phyloP scores from a whole-genome alignment of 176 grass and related monocot species.

The Hsuehochloa calcarea region DNA sequence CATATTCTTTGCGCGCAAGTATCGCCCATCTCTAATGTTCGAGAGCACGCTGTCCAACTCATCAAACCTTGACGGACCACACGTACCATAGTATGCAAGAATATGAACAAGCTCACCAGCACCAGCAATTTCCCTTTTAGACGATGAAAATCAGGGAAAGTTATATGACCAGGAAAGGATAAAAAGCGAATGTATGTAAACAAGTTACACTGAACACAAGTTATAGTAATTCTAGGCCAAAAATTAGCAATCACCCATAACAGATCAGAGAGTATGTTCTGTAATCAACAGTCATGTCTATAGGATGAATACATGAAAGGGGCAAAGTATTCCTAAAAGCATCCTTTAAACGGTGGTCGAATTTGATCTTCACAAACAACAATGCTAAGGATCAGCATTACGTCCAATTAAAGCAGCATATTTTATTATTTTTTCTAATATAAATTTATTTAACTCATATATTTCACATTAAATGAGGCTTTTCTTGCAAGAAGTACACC shows the following conservation, averaged over 20 bases:
- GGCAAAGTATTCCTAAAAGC: not conserved
- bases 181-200: conserved; percentile 18
- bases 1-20: conserved; percentile 80
- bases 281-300: not conserved
- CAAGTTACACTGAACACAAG: not conserved
- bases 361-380: not conserved
- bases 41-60: conserved; percentile 74
- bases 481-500: not conserved
- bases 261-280: not conserved
- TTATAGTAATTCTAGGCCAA: not conserved
- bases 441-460: not conserved
- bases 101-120: conserved; percentile 80
- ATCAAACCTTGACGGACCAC: conserved; percentile 65
- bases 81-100: conserved; percentile 95
- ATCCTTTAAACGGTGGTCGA: not conserved
- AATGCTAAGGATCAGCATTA: not conserved
- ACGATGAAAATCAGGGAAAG: conserved; percentile 28
- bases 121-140: conserved; percentile 54
- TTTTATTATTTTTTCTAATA: not conserved
- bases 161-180: not conserved
- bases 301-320: not conserved
- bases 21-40: conserved; percentile 78
- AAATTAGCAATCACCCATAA: not conserved
- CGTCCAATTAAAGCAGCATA: not conserved
- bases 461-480: not conserved